Percentiles rank a stretch among this genome's conserved stretches.
Evolutionary conservation across 495 filamentous ascomycete genomes (phyloP).

Genomic region (Pyrenula aspistea): DNA sequence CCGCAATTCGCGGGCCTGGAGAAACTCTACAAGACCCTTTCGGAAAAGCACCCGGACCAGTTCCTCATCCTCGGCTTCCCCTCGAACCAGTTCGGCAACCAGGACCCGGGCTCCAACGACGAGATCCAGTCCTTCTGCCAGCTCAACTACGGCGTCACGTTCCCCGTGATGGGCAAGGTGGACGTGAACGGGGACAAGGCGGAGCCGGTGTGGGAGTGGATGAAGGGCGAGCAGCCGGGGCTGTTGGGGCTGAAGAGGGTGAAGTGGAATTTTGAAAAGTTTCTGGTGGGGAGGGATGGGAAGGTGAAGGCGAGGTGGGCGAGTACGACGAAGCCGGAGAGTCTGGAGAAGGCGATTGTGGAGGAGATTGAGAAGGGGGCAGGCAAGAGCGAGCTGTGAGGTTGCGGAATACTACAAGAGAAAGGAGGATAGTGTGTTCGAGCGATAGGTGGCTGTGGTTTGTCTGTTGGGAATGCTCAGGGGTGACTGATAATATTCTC

Average conservation of each 20-base stretch:
- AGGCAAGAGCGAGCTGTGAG: slow-evolving; percentile 3
- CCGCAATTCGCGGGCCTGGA: slow-evolving; percentile 91
- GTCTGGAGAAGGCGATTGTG: slow-evolving; percentile 58
- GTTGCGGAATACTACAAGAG: too few species aligned
- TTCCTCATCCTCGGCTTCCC: slow-evolving; percentile 91
- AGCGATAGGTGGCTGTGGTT: too few species aligned
- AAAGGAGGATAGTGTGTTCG: too few species aligned
- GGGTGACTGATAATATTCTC: too few species aligned
- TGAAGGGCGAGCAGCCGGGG: slow-evolving; percentile 79
- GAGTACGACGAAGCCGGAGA: slow-evolving; percentile 74
- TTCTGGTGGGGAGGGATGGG: slow-evolving; percentile 75
- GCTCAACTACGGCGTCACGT: slow-evolving; percentile 88
- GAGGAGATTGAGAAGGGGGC: slow-evolving; percentile 51
- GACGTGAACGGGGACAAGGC: slow-evolving; percentile 84
- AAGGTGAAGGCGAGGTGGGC: slow-evolving; percentile 74
- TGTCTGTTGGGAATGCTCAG: too few species aligned
- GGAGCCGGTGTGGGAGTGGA: slow-evolving; percentile 71
- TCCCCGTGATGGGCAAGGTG: slow-evolving; percentile 82
- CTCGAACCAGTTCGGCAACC: slow-evolving; percentile 91
- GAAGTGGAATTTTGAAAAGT: slow-evolving; percentile 99
- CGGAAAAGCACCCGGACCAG: slow-evolving; percentile 52
- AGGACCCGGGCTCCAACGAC: slow-evolving; percentile 82
- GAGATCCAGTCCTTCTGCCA: slow-evolving; percentile 90
- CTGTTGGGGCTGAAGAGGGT: slow-evolving; percentile 74
- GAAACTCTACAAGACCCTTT: slow-evolving; percentile 72